Conservation (phyloP, 163 green algal genomes). For the Prototheca cutis region DNA sequence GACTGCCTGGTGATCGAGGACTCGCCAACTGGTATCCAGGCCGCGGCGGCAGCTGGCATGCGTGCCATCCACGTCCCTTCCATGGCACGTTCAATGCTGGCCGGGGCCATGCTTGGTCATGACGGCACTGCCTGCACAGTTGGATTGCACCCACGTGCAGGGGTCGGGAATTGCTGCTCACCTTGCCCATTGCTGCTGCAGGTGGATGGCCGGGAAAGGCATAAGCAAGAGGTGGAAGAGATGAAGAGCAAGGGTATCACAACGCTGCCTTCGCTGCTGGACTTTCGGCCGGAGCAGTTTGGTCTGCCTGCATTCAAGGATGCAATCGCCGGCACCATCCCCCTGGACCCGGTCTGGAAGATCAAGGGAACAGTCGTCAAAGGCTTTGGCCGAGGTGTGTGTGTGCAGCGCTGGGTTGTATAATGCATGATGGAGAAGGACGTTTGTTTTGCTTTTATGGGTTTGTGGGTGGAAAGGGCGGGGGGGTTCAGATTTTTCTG, state of each 20-base stretch:
- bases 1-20: conserved; percentile 82
- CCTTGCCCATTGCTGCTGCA: too few species aligned
- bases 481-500: too few species aligned
- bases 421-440: too few species aligned
- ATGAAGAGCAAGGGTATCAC: not conserved
- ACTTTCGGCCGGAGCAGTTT: conserved; percentile 46
- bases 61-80: conserved; percentile 61
- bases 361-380: conserved; percentile 71
- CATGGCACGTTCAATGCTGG: conserved; percentile 15
- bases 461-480: too few species aligned
- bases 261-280: conserved; percentile 62
- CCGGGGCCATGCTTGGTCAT: not conserved
- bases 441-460: too few species aligned
- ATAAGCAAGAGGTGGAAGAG: too few species aligned
- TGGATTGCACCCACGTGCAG: too few species aligned
- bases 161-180: too few species aligned
- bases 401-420: too few species aligned
- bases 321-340: conserved; percentile 19
- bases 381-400: conserved; percentile 72
- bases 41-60: conserved; percentile 68
- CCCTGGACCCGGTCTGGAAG: conserved; percentile 42
- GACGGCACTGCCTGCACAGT: too few species aligned
- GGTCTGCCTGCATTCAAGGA: conserved; percentile 24
- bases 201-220: too few species aligned
- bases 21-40: conserved; percentile 54